phyloP scores from a whole-genome alignment of 257 asterid genomes.

The Forsythia suspensa region DNA sequence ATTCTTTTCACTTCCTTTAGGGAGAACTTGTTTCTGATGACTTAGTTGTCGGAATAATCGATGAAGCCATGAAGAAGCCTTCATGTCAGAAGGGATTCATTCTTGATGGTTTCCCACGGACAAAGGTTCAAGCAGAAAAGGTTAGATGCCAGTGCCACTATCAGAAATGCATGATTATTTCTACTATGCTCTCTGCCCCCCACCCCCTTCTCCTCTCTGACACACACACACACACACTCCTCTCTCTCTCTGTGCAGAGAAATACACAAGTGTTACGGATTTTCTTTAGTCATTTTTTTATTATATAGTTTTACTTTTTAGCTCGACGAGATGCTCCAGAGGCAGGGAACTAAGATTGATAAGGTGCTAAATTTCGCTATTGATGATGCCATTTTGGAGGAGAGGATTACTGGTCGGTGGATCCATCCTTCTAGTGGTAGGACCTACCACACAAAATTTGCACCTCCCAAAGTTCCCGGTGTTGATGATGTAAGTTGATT shows the following conservation, averaged over 20 bases:
- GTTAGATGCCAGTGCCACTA: conserved; percentile 26
- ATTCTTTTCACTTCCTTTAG: conserved; percentile 28
- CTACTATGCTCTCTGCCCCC: neutral
- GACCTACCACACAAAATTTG: conserved; percentile 78
- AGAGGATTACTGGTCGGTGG: conserved; percentile 97
- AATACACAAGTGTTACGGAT: neutral
- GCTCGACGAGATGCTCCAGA: conserved; percentile 96
- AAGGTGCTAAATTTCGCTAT: conserved; percentile 93
- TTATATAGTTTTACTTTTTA: conserved; percentile 21
- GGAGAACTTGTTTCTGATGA: conserved; percentile 97
- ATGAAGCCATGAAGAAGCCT: conserved; percentile 87
- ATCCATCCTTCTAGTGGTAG: conserved; percentile 98
- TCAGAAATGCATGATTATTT: neutral
- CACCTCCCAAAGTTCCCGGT: conserved; percentile 79
- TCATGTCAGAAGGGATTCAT: conserved; percentile 93
- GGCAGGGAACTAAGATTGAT: conserved; percentile 76
- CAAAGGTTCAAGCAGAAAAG: conserved; percentile 90
- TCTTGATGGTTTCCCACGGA: conserved; percentile 97
- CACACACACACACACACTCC: no score
- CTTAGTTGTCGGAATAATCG: conserved; percentile 87
- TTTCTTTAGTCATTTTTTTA: neutral
- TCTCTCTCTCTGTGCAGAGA: neutral
- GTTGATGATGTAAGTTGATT: conserved; percentile 69
- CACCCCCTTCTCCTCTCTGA: no score
- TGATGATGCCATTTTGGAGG: conserved; percentile 93